Base-by-base conservation (phyloP, 169 alveolate species). In the Babesia sp. region DNA sequence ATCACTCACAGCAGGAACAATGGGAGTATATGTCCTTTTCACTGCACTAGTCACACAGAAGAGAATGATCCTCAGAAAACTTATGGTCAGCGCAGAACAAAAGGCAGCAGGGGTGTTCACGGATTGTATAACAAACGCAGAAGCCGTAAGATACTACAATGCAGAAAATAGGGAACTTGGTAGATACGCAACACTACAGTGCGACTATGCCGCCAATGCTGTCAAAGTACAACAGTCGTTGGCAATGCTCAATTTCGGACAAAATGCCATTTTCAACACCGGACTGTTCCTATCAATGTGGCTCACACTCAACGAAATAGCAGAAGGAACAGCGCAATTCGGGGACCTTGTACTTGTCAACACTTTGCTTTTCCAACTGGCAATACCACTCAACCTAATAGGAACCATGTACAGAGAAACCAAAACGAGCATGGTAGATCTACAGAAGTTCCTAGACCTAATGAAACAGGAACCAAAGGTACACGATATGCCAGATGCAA, bases 51-150 rank as follows among this genome's bases (percentile, higher is more conserved):
- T 91, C 16, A 91, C 95, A 8, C 77, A 84, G 71, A 83, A 87
- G 37, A 80, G 95, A 69, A 91, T 92, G 55, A 70, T 90, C 26
- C 77, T 87, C 44, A 75, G 95, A 55, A 90, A 83, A 70, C 51
- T 77, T 29, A 91, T 91, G 95, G 92, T 86, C 31, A 70, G 76
- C 42, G 86, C 94, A 26, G 95, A 91, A 61, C 94, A 90, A 69
- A 87, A 80, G 44, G 85, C 95, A 2, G 85, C 87, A 28, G 94
- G 94, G 6, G 81, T 91, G 28, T 85, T 91, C 60, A 60, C 87
- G 48, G 95, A 91, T 48, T 90, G 93, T 26, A 81, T 91, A 39
- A 90, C 90, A 26, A 91, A 91, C 71, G 90, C 93, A 0, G 95
- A 91, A 69, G 92, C 91, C 36, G 93, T 89, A 33, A 75, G 90